Evolutionary conservation across 1,139 yeast genomes (phyloP).

Genomic region (Geotrichum candidum): DNA sequence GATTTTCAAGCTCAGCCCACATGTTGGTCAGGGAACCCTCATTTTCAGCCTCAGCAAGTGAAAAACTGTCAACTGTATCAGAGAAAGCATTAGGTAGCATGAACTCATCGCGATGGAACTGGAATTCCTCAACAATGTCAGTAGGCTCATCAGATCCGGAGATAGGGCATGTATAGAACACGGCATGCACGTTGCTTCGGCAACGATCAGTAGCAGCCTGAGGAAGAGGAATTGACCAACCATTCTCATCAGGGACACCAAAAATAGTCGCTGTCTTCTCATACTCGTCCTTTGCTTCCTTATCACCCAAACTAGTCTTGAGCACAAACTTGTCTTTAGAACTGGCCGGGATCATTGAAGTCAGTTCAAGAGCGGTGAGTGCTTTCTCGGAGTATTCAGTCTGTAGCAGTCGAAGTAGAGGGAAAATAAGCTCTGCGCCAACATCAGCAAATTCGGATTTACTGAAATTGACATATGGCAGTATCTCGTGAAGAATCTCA

Average conservation of each 20-base stretch:
- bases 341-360: conserved; percentile 80
- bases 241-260: conserved; percentile 95
- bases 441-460: conserved; percentile 79
- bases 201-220: conserved; percentile 82
- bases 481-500: conserved; percentile 62
- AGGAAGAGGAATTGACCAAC: conserved; percentile 98
- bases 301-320: conserved; percentile 84
- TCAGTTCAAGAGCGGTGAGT: conserved; percentile 80
- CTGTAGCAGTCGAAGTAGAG: conserved; percentile 69
- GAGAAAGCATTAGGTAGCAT: conserved; percentile 19
- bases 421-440: conserved; percentile 93
- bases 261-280: conserved; percentile 84
- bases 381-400: conserved; percentile 89
- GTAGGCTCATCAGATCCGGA: conserved; percentile 26
- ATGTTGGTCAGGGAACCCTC: conserved; percentile 82
- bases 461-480: conserved; percentile 72
- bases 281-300: conserved; percentile 69
- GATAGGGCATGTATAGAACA: conserved; percentile 72
- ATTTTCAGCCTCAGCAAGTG: conserved; percentile 24
- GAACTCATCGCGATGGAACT: conserved; percentile 55
- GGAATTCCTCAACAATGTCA: conserved; percentile 29
- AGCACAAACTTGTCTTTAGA: conserved; percentile 86
- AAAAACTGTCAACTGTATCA: conserved; percentile 25
- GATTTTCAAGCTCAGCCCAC: conserved; percentile 94
- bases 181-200: conserved; percentile 90